These are phyloP conservation scores for Dioszegia crocea DNA, from an alignment of 768 basidiomycete species.

Conservation along the genomic window DNA sequence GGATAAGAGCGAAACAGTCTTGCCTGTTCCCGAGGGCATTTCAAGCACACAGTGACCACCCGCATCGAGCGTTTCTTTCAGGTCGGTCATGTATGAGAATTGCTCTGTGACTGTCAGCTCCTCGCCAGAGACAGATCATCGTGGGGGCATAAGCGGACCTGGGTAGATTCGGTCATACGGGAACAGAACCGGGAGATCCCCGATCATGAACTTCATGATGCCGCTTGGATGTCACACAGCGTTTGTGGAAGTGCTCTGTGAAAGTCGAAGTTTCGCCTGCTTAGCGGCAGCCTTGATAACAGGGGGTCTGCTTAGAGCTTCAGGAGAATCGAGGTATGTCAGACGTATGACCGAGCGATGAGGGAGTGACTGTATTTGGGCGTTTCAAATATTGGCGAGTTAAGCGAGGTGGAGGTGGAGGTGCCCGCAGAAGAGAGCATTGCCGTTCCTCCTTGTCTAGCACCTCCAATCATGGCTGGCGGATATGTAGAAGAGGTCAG, in stretches of 20 bases:
- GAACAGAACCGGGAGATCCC: conserved; percentile 45
- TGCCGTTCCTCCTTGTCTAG: not conserved
- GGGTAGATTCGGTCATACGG: conserved; percentile 68
- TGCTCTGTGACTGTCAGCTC: conserved; percentile 61
- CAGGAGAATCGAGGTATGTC: not conserved
- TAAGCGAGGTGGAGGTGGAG: not conserved
- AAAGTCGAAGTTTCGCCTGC: too few species aligned
- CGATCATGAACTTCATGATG: conserved; percentile 43
- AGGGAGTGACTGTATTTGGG: not conserved
- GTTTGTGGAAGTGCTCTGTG: too few species aligned
- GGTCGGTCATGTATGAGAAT: conserved; percentile 99
- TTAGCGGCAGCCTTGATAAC: too few species aligned
- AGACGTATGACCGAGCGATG: not conserved
- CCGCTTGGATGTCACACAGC: too few species aligned
- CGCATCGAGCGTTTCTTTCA: conserved; percentile 93
- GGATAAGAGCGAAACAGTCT: conserved; percentile 91
- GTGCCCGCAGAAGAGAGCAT: not conserved
- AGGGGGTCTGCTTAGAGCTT: too few species aligned
- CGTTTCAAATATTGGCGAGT: conserved; percentile 5
- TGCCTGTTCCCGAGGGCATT: conserved; percentile 99
- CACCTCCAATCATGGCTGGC: not conserved
- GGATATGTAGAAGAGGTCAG: not conserved
- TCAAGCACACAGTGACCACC: conserved; percentile 98
- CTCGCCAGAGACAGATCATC: not conserved
- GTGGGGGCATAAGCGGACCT: conserved; percentile 55